Evolutionary conservation across 768 basidiomycete genomes (phyloP).

Genomic region (Rhodotorula taiwanensis): DNA sequence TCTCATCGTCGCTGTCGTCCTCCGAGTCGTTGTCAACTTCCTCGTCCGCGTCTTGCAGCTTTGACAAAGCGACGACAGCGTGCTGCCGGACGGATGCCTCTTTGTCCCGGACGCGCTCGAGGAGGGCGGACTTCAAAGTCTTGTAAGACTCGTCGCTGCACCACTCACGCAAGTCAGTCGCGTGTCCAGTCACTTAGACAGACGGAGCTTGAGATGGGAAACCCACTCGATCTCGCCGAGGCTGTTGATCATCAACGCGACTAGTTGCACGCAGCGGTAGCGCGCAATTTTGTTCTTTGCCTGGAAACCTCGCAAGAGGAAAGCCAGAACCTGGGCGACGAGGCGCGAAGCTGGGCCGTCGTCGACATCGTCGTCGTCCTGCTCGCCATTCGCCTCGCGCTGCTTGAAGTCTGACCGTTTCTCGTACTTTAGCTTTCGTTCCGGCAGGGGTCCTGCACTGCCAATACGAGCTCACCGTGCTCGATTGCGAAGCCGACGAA

Average conservation of each 20-base stretch:
- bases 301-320: constrained; percentile 66
- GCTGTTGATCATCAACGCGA: constrained; percentile 69
- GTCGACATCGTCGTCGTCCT: constrained; percentile 49
- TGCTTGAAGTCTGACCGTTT: constrained; percentile 28
- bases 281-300: constrained; percentile 84
- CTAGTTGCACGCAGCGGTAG: constrained; percentile 68
- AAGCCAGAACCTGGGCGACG: constrained; percentile 59
- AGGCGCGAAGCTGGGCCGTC: constrained; percentile 67
- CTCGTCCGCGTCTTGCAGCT: constrained; percentile 64
- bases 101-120: constrained; percentile 71
- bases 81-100: constrained; percentile 70
- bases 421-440: constrained; percentile 46
- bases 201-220: not conserved
- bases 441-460: not conserved
- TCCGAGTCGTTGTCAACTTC: constrained; percentile 52
- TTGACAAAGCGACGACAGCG: constrained; percentile 70
- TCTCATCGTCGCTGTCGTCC: constrained; percentile 42
- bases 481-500: constrained; percentile 70
- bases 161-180: not conserved
- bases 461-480: constrained; percentile 53
- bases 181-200: not conserved
- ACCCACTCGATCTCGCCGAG: constrained; percentile 81
- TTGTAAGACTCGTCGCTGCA: constrained; percentile 69
- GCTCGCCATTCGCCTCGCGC: constrained; percentile 45
- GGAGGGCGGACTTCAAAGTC: constrained; percentile 56